phyloP scores from a whole-genome alignment of 2,329 filamentous ascomycete genomes.

The Alternaria brassicicola region DNA sequence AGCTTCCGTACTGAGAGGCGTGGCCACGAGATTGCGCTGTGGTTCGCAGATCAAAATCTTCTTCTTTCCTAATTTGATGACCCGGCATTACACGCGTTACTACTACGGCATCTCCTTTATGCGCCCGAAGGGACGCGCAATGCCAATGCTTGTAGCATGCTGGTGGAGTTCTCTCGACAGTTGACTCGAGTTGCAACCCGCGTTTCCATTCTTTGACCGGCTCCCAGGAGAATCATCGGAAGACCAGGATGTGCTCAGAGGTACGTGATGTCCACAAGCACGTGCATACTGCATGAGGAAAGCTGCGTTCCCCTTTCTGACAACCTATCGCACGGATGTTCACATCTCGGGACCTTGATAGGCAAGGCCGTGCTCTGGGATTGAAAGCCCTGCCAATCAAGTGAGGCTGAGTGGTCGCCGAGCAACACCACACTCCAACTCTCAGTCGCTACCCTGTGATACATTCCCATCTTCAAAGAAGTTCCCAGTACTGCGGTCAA shows the following conservation, averaged over 20 bases:
- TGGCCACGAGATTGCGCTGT: slow-evolving; percentile 7
- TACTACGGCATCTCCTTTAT: slow-evolving; percentile 13
- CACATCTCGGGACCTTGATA: neutral
- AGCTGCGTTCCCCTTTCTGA: slow-evolving; percentile 22
- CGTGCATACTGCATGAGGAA: slow-evolving; percentile 16
- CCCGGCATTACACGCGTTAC: slow-evolving; percentile 1
- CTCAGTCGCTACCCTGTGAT: slow-evolving; percentile 19
- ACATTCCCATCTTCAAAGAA: slow-evolving; percentile 7
- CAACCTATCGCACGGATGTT: slow-evolving; percentile 15
- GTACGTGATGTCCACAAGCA: slow-evolving; percentile 4
- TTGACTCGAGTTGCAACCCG: slow-evolving; percentile 20
- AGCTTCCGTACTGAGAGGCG: slow-evolving; percentile 1
- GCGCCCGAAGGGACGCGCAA: slow-evolving; percentile 9
- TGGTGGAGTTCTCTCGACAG: slow-evolving; percentile 2
- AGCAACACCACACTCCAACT: slow-evolving; percentile 16
- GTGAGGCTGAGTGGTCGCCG: slow-evolving; percentile 37
- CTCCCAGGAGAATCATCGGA: neutral
- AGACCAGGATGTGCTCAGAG: slow-evolving; percentile 6
- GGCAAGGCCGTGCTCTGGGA: slow-evolving; percentile 5
- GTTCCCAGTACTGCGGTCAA: slow-evolving; percentile 2
- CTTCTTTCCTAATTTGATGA: slow-evolving; percentile 2
- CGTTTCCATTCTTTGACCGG: slow-evolving; percentile 2
- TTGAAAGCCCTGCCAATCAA: slow-evolving; percentile 31
- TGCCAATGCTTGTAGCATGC: slow-evolving; percentile 7
- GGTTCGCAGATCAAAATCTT: slow-evolving; percentile 14